phyloP scores from a whole-genome alignment of 805 yeast genomes.

The Candida palmyrensis region DNA sequence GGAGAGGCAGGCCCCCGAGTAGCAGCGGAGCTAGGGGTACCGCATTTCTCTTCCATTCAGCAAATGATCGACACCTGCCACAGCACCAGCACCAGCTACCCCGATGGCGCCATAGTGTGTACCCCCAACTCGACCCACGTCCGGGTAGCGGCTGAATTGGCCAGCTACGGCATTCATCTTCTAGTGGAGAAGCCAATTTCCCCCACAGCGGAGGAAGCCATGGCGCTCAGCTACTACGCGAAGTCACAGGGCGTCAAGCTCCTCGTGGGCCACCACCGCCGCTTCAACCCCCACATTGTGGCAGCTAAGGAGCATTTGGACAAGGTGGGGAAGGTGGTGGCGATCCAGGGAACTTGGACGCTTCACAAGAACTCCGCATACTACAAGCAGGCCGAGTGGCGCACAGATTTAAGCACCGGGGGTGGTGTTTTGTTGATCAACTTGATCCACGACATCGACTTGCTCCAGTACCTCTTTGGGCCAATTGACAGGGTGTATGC shows the following conservation, averaged over 20 bases:
- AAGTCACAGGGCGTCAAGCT: conserved; percentile 21
- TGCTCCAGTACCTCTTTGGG: conserved; percentile 35
- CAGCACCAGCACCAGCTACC: conserved; percentile 15
- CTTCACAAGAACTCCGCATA: conserved; percentile 30
- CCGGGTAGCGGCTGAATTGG: conserved; percentile 26
- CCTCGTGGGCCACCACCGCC: conserved; percentile 38
- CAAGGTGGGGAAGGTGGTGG: conserved; percentile 27
- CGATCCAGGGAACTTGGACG: conserved; percentile 40
- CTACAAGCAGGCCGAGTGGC: conserved; percentile 34
- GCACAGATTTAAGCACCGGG: conserved; percentile 27
- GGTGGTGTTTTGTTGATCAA: conserved; percentile 39
- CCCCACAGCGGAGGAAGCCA: conserved; percentile 28
- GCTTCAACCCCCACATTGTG: conserved; percentile 38
- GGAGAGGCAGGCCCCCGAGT: conserved; percentile 25
- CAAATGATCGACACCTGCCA: conserved; percentile 23
- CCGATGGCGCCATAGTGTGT: conserved; percentile 37
- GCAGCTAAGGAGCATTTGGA: conserved; percentile 29
- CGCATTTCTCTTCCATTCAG: conserved; percentile 18
- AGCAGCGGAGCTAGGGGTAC: conserved; percentile 21
- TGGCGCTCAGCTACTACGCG: conserved; percentile 25
- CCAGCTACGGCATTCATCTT: conserved; percentile 29
- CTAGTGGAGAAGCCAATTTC: conserved; percentile 39
- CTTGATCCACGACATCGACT: conserved; percentile 38
- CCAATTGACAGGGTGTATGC: conserved; percentile 36
- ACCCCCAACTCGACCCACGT: conserved; percentile 41